Base-by-base conservation (phyloP, 2,329 filamentous ascomycete species). In the Aspergillus fijiensis region DNA sequence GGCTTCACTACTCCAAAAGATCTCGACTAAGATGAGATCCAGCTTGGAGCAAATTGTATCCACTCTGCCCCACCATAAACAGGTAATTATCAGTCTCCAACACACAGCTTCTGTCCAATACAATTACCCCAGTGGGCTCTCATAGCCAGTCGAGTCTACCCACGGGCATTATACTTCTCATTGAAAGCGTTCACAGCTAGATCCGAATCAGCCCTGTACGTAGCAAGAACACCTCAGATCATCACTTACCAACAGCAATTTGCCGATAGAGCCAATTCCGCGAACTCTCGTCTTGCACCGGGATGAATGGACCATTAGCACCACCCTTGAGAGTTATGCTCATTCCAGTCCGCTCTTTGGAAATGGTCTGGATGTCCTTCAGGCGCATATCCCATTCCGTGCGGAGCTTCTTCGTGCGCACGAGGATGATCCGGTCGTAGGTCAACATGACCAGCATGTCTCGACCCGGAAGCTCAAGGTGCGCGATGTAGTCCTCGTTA, bases 351-450 rank as follows among this genome's bases (percentile, higher is more conserved):
- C 95, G 83, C 82, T 99, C 96, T 80, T 98, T 99, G 50, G 89
- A 90, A 65, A 99, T 98, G 0, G 93, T 98, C 81, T 98, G 93
- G 21, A 99, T 87, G 74, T 99, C 95, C 72, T 95, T 97, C 65
- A 99, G 82, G 27, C 92, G 90, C 11, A 98, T 92, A 71, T 99
- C 95, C 95, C 95, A 99, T 77, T 98, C 94, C 19, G 88, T 93
- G 56, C 87, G 88, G 70, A 99, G 82, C 72, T 89, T 89, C 79
- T 92, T 90, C 55, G 90, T 92, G 67, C 92, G 86, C 63, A 99
- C 91, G 58, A 98, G 86, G 83, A 99, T 87, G 73, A 99, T 96
- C 4, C 91, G 87, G 64, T 86, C 84, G 74, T 90, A 95, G 10
- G 91, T 97, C 62, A 99, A 84, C 86, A 98, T 91, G 51, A 93